phyloP scores from a whole-genome alignment of 179 eudicot genomes.

The Vitellaria paradoxa region DNA sequence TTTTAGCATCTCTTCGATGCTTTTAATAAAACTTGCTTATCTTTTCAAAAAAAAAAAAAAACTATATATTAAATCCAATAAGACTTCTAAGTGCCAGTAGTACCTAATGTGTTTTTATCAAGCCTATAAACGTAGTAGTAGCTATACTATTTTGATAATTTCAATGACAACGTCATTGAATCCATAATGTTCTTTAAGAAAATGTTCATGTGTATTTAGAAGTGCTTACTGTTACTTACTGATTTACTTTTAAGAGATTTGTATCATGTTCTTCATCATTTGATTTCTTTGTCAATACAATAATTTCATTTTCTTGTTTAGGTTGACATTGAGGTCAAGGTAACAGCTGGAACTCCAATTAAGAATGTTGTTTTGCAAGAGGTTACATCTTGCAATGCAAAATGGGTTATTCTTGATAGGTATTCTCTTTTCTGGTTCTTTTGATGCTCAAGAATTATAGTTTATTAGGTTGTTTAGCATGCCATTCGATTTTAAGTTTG shows the following conservation, averaged over 20 bases:
- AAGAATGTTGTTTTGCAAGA: slow-evolving; percentile 39
- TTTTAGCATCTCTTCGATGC: no score
- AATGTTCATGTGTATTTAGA: background rate
- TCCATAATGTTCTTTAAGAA: background rate
- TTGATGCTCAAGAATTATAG: background rate
- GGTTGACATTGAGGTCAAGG: slow-evolving; percentile 45
- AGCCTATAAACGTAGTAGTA: background rate
- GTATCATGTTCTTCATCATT: background rate
- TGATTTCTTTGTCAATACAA: background rate
- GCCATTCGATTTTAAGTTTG: background rate
- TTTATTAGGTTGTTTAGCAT: background rate
- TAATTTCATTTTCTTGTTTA: slow-evolving; percentile 17
- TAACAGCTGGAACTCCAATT: slow-evolving; percentile 43
- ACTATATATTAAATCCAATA: background rate
- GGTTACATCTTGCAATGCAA: slow-evolving; percentile 28
- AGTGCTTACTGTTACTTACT: background rate
- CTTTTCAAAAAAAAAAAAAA: no score
- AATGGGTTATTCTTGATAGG: slow-evolving; percentile 46
- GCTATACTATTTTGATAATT: background rate
- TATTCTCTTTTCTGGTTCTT: background rate
- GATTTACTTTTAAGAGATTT: background rate
- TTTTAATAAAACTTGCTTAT: no score
- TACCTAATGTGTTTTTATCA: background rate
- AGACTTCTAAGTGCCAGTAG: background rate
- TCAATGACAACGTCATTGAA: background rate